phyloP scores from a whole-genome alignment of 257 asterid genomes.

The Solanum clarkiae region DNA sequence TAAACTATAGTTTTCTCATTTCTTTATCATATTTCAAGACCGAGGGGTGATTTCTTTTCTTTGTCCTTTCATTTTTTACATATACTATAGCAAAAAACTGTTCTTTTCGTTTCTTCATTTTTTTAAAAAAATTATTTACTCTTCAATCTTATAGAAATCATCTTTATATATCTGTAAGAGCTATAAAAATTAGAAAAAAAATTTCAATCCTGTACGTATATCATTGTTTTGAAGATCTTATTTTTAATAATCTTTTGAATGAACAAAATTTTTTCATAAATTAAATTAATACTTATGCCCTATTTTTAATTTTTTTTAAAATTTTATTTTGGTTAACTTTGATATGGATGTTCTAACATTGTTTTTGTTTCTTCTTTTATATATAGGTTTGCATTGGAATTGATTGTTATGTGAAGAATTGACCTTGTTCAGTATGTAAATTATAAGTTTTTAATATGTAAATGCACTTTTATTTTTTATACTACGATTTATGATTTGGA shows the following conservation, averaged over 20 bases:
- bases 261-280: background rate
- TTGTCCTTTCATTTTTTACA: background rate
- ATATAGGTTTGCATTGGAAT: background rate
- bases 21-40: background rate
- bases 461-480: background rate
- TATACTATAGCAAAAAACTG: background rate
- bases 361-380: background rate
- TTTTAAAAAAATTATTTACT: background rate
- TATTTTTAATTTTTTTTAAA: background rate
- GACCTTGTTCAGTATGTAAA: background rate
- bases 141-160: background rate
- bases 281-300: background rate
- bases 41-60: background rate
- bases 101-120: background rate
- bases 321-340: no score
- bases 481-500: background rate
- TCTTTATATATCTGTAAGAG: background rate
- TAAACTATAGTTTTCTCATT: background rate
- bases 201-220: background rate
- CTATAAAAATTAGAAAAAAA: background rate
- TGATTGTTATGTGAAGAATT: background rate
- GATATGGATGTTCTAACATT: background rate
- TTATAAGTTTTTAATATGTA: background rate
- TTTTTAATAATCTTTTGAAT: background rate
- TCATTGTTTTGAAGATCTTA: background rate